These are phyloP conservation scores for Baudoinia panamericana DNA, from an alignment of 495 filamentous ascomycete genomes.

Conservation along the genomic window DNA sequence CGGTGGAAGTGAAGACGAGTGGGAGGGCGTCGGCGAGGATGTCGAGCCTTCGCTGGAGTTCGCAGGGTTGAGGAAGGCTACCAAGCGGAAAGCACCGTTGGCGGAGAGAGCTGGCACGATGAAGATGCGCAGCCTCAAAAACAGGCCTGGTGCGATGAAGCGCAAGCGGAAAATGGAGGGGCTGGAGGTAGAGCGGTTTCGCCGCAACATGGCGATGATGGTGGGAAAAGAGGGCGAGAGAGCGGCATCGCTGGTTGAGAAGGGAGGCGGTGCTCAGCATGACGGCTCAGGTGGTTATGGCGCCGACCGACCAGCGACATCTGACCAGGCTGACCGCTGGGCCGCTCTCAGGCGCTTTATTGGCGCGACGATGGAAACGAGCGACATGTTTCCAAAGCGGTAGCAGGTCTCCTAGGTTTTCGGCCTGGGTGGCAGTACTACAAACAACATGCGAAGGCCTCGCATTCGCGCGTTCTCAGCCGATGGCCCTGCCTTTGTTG, in stretches of 20 bases:
- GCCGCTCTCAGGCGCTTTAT: constrained; percentile 30
- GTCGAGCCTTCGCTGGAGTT: background rate
- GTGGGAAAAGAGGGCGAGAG: constrained; percentile 15
- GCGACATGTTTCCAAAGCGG: constrained; percentile 4
- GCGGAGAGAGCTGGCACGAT: constrained; percentile 6
- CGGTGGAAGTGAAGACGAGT: background rate
- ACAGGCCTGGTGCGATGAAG: constrained; percentile 67
- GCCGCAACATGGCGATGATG: constrained; percentile 58
- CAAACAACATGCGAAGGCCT: background rate
- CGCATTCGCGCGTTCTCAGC: background rate
- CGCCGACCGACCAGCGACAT: background rate
- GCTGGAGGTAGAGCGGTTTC: constrained; percentile 70
- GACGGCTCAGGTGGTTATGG: too few species aligned
- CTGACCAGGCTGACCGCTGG: constrained; percentile 20
- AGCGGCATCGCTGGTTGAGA: background rate
- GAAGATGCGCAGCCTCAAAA: constrained; percentile 47
- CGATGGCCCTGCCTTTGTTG: background rate
- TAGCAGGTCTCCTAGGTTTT: background rate
- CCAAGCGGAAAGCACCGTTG: background rate
- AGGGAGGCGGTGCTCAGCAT: too few species aligned
- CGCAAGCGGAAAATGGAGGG: constrained; percentile 64
- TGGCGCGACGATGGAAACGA: constrained; percentile 30
- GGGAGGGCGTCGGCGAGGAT: constrained; percentile 6
- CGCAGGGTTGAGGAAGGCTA: constrained; percentile 4
- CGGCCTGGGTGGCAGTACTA: background rate